Conservation (phyloP, 768 basidiomycete genomes). For the Leucocoprinus sp. region DNA sequence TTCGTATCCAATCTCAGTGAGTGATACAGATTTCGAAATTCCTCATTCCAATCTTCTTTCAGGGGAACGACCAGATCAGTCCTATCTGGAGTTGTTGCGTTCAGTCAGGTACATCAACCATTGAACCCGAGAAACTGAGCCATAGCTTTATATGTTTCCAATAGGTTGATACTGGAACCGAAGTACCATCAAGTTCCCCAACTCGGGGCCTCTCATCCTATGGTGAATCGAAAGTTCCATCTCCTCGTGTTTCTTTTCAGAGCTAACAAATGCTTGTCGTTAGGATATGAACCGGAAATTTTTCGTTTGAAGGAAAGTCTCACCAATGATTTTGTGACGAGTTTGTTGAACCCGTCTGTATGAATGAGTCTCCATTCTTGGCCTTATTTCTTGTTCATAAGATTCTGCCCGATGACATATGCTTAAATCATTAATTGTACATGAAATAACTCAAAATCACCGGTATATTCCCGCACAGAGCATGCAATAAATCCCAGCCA, state of each 20-base stretch:
- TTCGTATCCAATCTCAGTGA: conserved; percentile 46
- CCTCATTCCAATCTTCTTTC: conserved; percentile 1
- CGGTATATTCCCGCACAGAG: too few relatives aligned
- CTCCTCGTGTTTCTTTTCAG: background rate
- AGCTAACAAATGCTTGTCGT: background rate
- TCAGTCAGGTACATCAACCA: conserved; percentile 38
- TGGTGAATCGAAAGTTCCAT: conserved; percentile 32
- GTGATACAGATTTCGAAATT: conserved; percentile 10
- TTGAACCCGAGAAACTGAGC: background rate
- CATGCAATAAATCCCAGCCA: too few relatives aligned
- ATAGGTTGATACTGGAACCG: conserved; percentile 45
- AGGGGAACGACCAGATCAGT: conserved; percentile 47
- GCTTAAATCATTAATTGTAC: too few relatives aligned
- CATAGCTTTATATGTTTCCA: background rate
- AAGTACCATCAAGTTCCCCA: conserved; percentile 67
- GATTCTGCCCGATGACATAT: too few relatives aligned
- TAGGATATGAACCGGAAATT: conserved; percentile 31
- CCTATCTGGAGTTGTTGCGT: conserved; percentile 54
- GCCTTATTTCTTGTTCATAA: too few relatives aligned
- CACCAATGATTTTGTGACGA: background rate
- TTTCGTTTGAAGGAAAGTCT: conserved; percentile 17
- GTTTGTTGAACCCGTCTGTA: background rate
- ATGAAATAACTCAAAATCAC: too few relatives aligned
- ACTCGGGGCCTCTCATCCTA: conserved; percentile 63
- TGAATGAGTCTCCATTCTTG: too few relatives aligned